A percentile compares a stretch with the other conserved stretches of the same genome.
These are phyloP conservation scores for Metschnikowia anglica DNA, from an alignment of 805 yeast genomes.

Conservation along the genomic window DNA sequence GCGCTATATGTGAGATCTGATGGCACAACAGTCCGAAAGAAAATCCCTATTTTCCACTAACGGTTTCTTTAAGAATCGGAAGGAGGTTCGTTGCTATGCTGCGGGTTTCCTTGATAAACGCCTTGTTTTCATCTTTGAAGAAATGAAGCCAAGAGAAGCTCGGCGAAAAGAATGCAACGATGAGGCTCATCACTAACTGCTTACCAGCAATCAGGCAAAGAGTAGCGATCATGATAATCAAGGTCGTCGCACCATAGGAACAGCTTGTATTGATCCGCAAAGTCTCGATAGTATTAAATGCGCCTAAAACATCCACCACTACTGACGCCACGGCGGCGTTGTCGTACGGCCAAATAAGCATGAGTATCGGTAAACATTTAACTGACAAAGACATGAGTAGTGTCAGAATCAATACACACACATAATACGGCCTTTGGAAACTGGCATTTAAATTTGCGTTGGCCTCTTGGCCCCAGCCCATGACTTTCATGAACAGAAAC, in stretches of 20 bases:
- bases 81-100: background rate
- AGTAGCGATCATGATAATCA: slow-evolving; percentile 9
- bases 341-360: slow-evolving; percentile 97
- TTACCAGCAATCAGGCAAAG: slow-evolving; percentile 13
- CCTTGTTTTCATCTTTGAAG: slow-evolving; percentile 9
- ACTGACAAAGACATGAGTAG: slow-evolving; percentile 75
- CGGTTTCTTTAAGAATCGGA: background rate
- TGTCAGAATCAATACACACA: slow-evolving; percentile 58
- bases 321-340: slow-evolving; percentile 58
- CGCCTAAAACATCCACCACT: slow-evolving; percentile 59
- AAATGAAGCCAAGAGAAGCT: slow-evolving; percentile 3
- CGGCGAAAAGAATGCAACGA: slow-evolving; percentile 9
- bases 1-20: slow-evolving; percentile 31
- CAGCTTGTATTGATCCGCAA: slow-evolving; percentile 14
- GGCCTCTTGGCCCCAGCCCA: slow-evolving; percentile 24
- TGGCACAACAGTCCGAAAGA: slow-evolving; percentile 30
- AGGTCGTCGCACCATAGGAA: slow-evolving; percentile 10
- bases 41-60: slow-evolving; percentile 15
- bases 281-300: slow-evolving; percentile 66
- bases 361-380: slow-evolving; percentile 82
- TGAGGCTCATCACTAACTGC: slow-evolving; percentile 12
- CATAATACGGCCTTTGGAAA: slow-evolving; percentile 37
- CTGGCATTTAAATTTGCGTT: slow-evolving; percentile 23
- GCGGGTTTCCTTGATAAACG: background rate
- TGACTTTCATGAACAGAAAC: slow-evolving; percentile 17